These are phyloP conservation scores for Chaetomiaceae sp. DNA, from an alignment of 2,329 filamentous ascomycete species.

Conservation along the genomic window DNA sequence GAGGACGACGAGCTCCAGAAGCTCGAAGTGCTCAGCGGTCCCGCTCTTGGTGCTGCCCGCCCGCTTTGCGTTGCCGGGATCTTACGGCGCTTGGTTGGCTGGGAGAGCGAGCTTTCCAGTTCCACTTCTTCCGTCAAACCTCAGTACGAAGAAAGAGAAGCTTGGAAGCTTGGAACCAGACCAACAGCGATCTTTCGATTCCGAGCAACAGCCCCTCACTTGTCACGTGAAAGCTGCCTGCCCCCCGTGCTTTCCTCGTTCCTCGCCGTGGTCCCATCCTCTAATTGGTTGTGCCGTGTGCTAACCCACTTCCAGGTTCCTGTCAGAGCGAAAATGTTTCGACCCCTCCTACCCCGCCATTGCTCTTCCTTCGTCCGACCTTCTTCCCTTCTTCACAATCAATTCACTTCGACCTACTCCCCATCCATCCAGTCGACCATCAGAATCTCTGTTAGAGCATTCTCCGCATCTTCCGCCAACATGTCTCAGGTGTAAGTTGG, in stretches of 20 bases:
- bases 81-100: not conserved
- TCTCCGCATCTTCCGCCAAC: slow-evolving; percentile 45
- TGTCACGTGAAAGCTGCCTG: slow-evolving; percentile 20
- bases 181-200: not conserved
- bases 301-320: slow-evolving; percentile 25
- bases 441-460: slow-evolving; percentile 33
- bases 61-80: not conserved
- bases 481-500: slow-evolving; percentile 70
- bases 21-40: too few relatives aligned
- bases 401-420: slow-evolving; percentile 31
- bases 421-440: slow-evolving; percentile 34
- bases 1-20: too few relatives aligned
- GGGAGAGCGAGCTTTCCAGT: not conserved
- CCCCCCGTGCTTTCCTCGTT: slow-evolving; percentile 12
- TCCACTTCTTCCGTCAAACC: not conserved
- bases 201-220: slow-evolving; percentile 18
- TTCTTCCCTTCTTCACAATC: slow-evolving; percentile 30
- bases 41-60: not conserved
- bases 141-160: too few relatives aligned
- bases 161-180: not conserved
- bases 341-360: slow-evolving; percentile 39
- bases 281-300: slow-evolving; percentile 23
- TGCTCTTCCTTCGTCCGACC: slow-evolving; percentile 33
- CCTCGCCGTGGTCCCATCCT: slow-evolving; percentile 1
- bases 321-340: slow-evolving; percentile 30